phyloP scores from a whole-genome alignment of 2,329 filamentous ascomycete species.

The Colletotrichum truncatum region DNA sequence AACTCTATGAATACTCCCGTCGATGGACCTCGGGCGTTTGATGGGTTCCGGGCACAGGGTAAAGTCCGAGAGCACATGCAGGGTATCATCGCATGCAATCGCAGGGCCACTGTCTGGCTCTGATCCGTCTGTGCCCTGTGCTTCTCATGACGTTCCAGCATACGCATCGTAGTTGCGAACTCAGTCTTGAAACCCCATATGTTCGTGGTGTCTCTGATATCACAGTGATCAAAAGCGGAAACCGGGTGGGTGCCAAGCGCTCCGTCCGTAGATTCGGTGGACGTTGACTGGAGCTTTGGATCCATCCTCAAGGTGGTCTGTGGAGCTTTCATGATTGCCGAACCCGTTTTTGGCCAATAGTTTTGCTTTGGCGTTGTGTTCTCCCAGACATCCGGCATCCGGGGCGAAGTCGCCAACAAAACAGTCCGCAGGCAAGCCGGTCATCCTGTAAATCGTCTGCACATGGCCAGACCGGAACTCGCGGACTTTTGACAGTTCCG shows the following conservation, averaged over 20 bases:
- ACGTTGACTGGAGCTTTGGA: neutral
- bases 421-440: no score
- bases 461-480: no score
- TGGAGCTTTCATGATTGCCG: neutral
- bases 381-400: no score
- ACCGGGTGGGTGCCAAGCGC: neutral
- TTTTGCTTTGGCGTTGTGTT: no score
- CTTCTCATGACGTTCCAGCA: neutral
- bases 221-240: neutral
- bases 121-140: neutral
- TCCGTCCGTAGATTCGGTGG: neutral
- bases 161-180: neutral
- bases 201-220: neutral
- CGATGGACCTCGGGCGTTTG: neutral
- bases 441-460: no score
- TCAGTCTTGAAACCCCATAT: neutral
- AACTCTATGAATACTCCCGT: neutral
- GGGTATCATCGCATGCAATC: neutral
- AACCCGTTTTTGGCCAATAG: no score
- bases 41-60: neutral
- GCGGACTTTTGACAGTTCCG: no score
- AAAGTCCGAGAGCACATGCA: constrained; percentile 8
- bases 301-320: neutral
- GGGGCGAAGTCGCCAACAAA: no score
- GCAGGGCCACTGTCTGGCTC: neutral